Evolutionary conservation across 176 grass and related monocot genomes (phyloP).

Genomic region (Aechmea fasciata): DNA sequence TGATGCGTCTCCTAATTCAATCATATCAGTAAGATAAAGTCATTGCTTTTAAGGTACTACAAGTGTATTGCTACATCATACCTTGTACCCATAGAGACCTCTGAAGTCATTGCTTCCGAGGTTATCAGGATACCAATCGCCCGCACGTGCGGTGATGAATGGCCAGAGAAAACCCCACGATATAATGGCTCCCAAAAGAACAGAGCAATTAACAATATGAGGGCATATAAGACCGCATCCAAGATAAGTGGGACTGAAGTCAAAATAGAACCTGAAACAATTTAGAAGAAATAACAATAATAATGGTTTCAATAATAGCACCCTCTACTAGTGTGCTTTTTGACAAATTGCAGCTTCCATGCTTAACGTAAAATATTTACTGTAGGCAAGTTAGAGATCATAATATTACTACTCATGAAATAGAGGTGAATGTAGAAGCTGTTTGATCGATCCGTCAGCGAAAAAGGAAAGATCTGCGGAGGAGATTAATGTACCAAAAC

Average conservation of each 20-base stretch:
- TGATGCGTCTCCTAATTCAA: too few species aligned
- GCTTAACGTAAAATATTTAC: too few species aligned
- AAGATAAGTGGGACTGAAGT: constrained; percentile 88
- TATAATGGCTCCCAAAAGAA: constrained; percentile 78
- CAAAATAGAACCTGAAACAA: constrained; percentile 85
- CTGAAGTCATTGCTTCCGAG: constrained; percentile 79
- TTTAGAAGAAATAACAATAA: not conserved
- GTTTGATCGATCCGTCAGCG: not conserved
- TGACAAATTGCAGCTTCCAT: too few species aligned
- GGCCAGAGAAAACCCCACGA: constrained; percentile 95
- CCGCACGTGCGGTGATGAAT: constrained; percentile 61
- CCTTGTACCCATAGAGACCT: constrained; percentile 92
- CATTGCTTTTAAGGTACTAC: too few species aligned
- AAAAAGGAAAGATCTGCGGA: not conserved
- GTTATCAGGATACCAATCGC: constrained; percentile 78
- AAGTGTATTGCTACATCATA: not conserved
- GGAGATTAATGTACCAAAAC: constrained; percentile 12
- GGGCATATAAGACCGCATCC: constrained; percentile 90
- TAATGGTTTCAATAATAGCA: too few species aligned
- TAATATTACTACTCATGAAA: too few species aligned
- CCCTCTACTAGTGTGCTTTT: too few species aligned
- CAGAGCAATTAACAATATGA: constrained; percentile 90
- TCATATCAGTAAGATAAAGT: too few species aligned
- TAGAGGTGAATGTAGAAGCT: not conserved
- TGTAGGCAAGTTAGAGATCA: too few species aligned